These are phyloP conservation scores for Mycena vulgaris DNA, from an alignment of 768 basidiomycete species.

Conservation along the genomic window DNA sequence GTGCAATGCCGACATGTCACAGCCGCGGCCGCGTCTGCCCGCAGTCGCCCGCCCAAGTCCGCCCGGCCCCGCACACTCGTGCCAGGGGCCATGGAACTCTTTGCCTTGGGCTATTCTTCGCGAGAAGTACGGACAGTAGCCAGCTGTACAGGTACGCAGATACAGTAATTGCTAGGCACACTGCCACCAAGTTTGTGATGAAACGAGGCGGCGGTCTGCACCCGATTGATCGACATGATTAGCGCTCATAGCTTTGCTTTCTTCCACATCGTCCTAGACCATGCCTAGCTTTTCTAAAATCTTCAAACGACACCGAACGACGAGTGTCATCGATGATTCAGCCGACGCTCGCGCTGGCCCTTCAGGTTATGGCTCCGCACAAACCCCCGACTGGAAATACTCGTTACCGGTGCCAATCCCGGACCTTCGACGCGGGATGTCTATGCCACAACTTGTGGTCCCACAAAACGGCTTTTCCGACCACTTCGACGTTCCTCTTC, in stretches of 20 bases:
- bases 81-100: no score
- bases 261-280: not conserved
- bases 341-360: not conserved
- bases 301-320: slow-evolving; percentile 27
- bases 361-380: not conserved
- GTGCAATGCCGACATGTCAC: no score
- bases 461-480: slow-evolving; percentile 5
- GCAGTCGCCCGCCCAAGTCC: no score
- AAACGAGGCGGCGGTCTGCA: no score
- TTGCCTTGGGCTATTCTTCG: no score
- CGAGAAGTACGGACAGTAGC: no score
- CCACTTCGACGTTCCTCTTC: not conserved
- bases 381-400: not conserved
- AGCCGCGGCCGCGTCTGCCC: no score
- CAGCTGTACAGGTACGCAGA: no score
- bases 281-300: slow-evolving; percentile 23
- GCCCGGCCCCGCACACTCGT: no score
- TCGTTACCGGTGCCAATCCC: slow-evolving; percentile 9
- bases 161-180: no score
- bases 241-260: not conserved
- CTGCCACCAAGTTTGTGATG: no score
- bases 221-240: not conserved
- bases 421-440: slow-evolving; percentile 3
- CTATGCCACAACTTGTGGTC: slow-evolving; percentile 12
- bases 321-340: slow-evolving; percentile 6